Evolutionary conservation across 352 stramenopile genomes (phyloP).

Genomic region (Peronospora belbahrii): DNA sequence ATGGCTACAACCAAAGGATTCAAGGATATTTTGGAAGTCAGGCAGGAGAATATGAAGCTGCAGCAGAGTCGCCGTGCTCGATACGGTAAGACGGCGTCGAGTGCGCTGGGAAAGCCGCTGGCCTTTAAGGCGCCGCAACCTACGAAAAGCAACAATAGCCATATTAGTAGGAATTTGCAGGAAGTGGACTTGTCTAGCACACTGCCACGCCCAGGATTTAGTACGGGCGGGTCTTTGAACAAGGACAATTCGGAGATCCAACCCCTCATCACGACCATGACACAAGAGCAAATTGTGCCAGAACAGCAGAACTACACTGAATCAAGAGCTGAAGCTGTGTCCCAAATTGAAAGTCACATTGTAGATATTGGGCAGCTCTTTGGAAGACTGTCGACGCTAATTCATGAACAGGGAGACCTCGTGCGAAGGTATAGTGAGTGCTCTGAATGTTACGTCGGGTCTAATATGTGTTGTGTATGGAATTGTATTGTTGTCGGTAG

Average conservation of each 20-base stretch:
- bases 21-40: conserved; percentile 79
- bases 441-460: neutral
- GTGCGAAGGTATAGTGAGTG: conserved; percentile 65
- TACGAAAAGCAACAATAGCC: conserved; percentile 25
- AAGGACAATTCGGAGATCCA: conserved; percentile 45
- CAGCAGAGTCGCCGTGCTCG: conserved; percentile 69
- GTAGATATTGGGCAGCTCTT: conserved; percentile 83
- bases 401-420: conserved; percentile 76
- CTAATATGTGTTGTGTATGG: conserved; percentile 11
- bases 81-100: conserved; percentile 71
- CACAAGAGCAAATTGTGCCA: conserved; percentile 65
- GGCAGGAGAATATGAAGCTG: conserved; percentile 85
- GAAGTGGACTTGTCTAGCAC: conserved; percentile 41
- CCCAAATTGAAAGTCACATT: conserved; percentile 83
- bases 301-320: conserved; percentile 77
- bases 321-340: conserved; percentile 62
- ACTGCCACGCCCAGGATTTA: conserved; percentile 45
- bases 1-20: conserved; percentile 74
- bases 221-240: conserved; percentile 2
- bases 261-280: conserved; percentile 66
- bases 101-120: conserved; percentile 63
- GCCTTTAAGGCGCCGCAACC: conserved; percentile 47
- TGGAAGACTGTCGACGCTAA: conserved; percentile 66
- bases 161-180: conserved; percentile 18
- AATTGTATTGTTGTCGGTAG: conserved; percentile 23